Evolutionary conservation across 306 rosid species (phyloP).

Genomic region (Betula pendula): DNA sequence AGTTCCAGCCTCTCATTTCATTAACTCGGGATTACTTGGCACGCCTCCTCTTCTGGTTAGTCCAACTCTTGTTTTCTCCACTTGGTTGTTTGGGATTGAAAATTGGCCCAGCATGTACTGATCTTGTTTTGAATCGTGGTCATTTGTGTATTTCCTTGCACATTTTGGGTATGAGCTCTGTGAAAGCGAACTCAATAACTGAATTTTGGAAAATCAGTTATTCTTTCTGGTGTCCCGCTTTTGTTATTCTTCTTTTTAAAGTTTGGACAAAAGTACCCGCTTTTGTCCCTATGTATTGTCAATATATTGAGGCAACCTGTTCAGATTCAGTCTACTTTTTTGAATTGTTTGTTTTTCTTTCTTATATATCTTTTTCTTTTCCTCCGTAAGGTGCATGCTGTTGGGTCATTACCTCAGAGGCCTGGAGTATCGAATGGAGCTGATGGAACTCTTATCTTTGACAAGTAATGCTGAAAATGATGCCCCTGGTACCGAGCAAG

Average conservation of each 20-base stretch:
- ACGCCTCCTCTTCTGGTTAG: slow-evolving; percentile 93
- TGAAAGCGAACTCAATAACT: neutral
- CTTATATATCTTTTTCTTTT: neutral
- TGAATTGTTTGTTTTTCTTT: neutral
- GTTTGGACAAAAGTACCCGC: neutral
- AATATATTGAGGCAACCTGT: neutral
- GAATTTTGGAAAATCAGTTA: neutral
- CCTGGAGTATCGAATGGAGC: slow-evolving; percentile 84
- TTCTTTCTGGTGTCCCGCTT: neutral
- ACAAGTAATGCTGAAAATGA: slow-evolving; percentile 47
- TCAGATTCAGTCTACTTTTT: neutral
- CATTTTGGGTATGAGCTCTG: neutral
- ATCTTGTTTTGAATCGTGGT: slow-evolving; percentile 4
- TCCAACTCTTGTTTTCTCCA: slow-evolving; percentile 9
- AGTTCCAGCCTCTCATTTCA: slow-evolving; percentile 77
- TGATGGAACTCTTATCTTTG: slow-evolving; percentile 64
- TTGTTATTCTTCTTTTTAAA: neutral
- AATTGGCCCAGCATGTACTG: slow-evolving; percentile 15
- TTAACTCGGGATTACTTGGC: slow-evolving; percentile 84
- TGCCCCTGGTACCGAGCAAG: slow-evolving; percentile 36
- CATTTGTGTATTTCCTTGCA: neutral
- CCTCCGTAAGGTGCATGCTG: slow-evolving; percentile 72
- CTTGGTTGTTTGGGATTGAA: slow-evolving; percentile 2
- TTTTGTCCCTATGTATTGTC: neutral
- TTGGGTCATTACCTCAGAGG: slow-evolving; percentile 91